A percentile compares a stretch with the other conserved stretches of the same genome.
phyloP scores from a whole-genome alignment of 768 basidiomycete species.

The Tulasnella sp. region DNA sequence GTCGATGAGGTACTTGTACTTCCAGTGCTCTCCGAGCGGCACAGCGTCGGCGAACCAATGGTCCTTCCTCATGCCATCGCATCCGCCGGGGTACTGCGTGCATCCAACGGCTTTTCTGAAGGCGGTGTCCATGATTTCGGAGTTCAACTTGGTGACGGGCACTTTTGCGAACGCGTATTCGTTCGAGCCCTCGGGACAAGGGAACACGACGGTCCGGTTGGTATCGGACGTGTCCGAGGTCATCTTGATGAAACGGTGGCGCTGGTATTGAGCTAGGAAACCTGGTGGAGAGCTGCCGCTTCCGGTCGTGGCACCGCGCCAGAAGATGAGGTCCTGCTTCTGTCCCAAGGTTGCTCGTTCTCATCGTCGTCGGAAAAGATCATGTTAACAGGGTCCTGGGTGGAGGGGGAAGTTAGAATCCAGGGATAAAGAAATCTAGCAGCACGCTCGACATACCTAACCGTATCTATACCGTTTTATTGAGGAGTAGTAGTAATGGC shows the following conservation, averaged over 20 bases:
- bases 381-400: slow-evolving; percentile 64
- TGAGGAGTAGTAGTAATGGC: slow-evolving; percentile 92
- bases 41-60: slow-evolving; percentile 77
- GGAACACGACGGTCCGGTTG: slow-evolving; percentile 69
- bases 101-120: slow-evolving; percentile 79
- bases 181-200: slow-evolving; percentile 52
- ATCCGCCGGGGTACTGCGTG: slow-evolving; percentile 70
- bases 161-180: slow-evolving; percentile 55
- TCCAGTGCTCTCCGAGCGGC: slow-evolving; percentile 84
- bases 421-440: no score
- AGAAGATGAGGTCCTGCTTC: slow-evolving; percentile 87
- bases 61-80: slow-evolving; percentile 61
- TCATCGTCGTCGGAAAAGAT: slow-evolving; percentile 76
- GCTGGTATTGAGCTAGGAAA: slow-evolving; percentile 79
- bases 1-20: slow-evolving; percentile 90
- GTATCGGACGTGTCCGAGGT: slow-evolving; percentile 58
- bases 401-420: not conserved
- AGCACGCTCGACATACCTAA: slow-evolving; percentile 50
- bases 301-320: slow-evolving; percentile 95
- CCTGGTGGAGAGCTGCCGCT: slow-evolving; percentile 87
- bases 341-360: slow-evolving; percentile 87
- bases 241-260: slow-evolving; percentile 87
- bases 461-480: slow-evolving; percentile 85
- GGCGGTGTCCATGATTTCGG: slow-evolving; percentile 82
- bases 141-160: slow-evolving; percentile 64